phyloP scores from a whole-genome alignment of 192 early-diverging fungal genomes.

The Gonapodya sp. region DNA sequence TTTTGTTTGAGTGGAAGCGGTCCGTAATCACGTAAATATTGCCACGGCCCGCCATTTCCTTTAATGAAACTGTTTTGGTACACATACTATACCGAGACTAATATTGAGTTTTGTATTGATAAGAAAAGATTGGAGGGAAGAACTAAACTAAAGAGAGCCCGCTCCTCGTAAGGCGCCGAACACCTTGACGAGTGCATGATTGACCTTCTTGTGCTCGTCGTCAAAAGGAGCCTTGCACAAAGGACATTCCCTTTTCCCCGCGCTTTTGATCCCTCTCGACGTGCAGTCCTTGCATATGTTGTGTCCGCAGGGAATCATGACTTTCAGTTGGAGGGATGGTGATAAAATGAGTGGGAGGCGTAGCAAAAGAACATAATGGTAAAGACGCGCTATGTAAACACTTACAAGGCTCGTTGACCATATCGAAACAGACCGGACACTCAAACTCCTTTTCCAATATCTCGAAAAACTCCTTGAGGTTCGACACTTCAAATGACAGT shows the following conservation, averaged over 20 bases:
- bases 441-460: constrained; percentile 21
- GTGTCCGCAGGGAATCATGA: background rate
- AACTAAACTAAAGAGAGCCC: no score
- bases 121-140: no score
- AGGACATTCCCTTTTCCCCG: background rate
- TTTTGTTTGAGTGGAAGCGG: no score
- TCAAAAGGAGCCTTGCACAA: background rate
- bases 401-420: constrained; percentile 17
- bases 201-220: background rate
- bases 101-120: no score
- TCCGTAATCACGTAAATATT: no score
- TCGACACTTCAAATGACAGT: constrained; percentile 13
- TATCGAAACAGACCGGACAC: constrained; percentile 25
- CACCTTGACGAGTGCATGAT: background rate
- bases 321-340: no score
- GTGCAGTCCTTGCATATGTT: background rate
- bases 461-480: constrained; percentile 25
- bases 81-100: no score
- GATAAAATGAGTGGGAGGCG: no score
- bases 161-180: background rate
- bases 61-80: no score
- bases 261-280: background rate
- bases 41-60: no score
- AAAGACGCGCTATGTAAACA: no score
- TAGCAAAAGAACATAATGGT: no score